Base-by-base conservation (phyloP, 2,329 filamentous ascomycete species). In the Endoconidiophora polonica region DNA sequence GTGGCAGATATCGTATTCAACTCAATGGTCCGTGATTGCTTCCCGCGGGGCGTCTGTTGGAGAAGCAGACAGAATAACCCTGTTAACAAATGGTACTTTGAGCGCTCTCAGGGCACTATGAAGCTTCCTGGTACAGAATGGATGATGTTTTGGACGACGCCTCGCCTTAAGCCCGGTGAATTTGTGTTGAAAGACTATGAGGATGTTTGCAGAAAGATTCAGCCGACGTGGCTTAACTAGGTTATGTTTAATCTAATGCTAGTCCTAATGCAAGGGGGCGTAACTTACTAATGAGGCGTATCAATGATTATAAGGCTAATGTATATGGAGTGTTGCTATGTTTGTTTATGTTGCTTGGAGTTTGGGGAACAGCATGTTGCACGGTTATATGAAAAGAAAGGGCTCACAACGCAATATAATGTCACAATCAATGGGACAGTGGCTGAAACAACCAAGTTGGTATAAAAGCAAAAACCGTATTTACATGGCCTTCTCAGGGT, bases 51-150 rank as follows among this genome's bases (percentile, higher is more conserved):
- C 1, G 84, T 96, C 1, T 93, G 88, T 60, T 98, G 91, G 91
- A 73, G 88, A 51, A 93, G 85, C 61, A 72, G 91, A 47, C 83
- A 82, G 59, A 78, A 88, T 61, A 96, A 98, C 60, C 90, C 88
- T 0, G 91, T 98, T 3, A 98, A 98, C 61, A 95, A 95, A 62
- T 98, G 91, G 91, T 98, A 98, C 63, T 95, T 96, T 65, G 91
- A 98, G 65, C 74, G 91, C 44, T 86, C 85, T 2, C 69, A 76
- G 44, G 91, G 91, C 0, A 88, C 81, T 2, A 83, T 81, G 73
- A 91, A 93, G 66, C 66, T 98, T 37, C 71, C 74, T 0, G 78
- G 76, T n/a, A 84, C 76, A 43, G 81, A 88, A 57, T 98, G 91
- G 91, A 86, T 87, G 3, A 95, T 96, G 87, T 98, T 98, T 60